Conservation (phyloP, 2,329 filamentous ascomycete species). For the Colletotrichum tabaci region DNA sequence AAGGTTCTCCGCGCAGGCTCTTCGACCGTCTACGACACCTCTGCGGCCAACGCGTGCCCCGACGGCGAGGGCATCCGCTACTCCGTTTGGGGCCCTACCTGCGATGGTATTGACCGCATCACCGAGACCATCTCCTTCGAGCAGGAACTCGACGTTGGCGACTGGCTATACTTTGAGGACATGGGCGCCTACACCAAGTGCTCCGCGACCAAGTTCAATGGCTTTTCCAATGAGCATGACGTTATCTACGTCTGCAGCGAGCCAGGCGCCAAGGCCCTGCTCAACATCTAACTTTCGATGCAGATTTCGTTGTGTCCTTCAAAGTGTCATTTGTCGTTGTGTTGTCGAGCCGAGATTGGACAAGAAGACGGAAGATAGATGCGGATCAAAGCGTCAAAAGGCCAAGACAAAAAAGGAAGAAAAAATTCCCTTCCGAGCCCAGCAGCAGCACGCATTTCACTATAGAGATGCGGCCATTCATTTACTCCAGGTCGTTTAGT, state of each 20-base stretch:
- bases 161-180: slow-evolving; percentile 98
- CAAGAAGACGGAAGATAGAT: no score
- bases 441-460: no score
- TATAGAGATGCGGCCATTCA: slow-evolving; percentile 19
- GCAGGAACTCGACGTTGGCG: slow-evolving; percentile 87
- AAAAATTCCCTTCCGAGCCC: not conserved
- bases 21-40: slow-evolving; percentile 71
- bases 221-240: slow-evolving; percentile 92
- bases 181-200: slow-evolving; percentile 99
- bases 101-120: slow-evolving; percentile 97
- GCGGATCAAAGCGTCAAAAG: not conserved
- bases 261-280: slow-evolving; percentile 83
- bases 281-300: slow-evolving; percentile 55
- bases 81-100: slow-evolving; percentile 98
- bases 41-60: slow-evolving; percentile 62
- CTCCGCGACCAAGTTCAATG: slow-evolving; percentile 97
- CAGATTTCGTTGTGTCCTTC: not conserved
- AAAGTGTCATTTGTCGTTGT: not conserved
- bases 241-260: slow-evolving; percentile 97
- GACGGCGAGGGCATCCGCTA: slow-evolving; percentile 78
- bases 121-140: slow-evolving; percentile 83
- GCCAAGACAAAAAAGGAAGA: not conserved
- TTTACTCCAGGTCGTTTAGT: not conserved
- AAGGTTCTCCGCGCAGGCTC: slow-evolving; percentile 80
- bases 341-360: no score